phyloP scores from a whole-genome alignment of 768 basidiomycete genomes.

The Mycena haematopus region DNA sequence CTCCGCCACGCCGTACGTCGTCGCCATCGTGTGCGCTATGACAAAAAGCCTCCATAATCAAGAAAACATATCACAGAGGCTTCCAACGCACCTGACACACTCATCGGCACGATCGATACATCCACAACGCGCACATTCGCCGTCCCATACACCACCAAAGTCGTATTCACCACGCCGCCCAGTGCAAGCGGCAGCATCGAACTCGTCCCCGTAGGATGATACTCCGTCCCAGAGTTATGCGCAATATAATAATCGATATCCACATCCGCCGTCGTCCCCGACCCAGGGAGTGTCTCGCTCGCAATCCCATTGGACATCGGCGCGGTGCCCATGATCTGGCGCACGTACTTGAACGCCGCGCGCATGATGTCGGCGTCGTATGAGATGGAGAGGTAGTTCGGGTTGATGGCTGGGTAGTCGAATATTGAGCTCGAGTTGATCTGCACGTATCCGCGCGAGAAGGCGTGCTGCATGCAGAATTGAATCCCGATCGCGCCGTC shows the following conservation, averaged over 20 bases:
- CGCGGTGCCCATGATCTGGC: slow-evolving; percentile 19
- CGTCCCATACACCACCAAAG: slow-evolving; percentile 51
- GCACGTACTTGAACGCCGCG: slow-evolving; percentile 28
- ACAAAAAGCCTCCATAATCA: not conserved
- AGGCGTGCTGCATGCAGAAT: slow-evolving; percentile 31
- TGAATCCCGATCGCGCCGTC: slow-evolving; percentile 21
- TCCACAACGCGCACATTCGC: slow-evolving; percentile 48
- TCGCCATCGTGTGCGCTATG: slow-evolving; percentile 30
- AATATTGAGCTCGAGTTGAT: slow-evolving; percentile 23
- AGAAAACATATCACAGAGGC: not conserved
- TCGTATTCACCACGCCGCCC: slow-evolving; percentile 49
- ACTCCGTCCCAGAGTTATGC: slow-evolving; percentile 21
- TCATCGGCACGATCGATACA: slow-evolving; percentile 29
- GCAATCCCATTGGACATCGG: slow-evolving; percentile 12
- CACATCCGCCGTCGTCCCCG: slow-evolving; percentile 3
- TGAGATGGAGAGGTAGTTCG: slow-evolving; percentile 30
- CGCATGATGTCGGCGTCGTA: slow-evolving; percentile 28
- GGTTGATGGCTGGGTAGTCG: slow-evolving; percentile 28
- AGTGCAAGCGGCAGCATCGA: slow-evolving; percentile 24
- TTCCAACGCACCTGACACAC: slow-evolving; percentile 17
- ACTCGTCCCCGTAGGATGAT: slow-evolving; percentile 22
- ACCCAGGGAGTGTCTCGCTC: slow-evolving; percentile 23
- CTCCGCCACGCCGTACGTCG: slow-evolving; percentile 33
- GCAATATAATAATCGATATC: slow-evolving; percentile 25
- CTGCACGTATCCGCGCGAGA: slow-evolving; percentile 27